These are phyloP conservation scores for Hyphodiscus sp. DNA, from an alignment of 2,329 filamentous ascomycete genomes.

Conservation along the genomic window DNA sequence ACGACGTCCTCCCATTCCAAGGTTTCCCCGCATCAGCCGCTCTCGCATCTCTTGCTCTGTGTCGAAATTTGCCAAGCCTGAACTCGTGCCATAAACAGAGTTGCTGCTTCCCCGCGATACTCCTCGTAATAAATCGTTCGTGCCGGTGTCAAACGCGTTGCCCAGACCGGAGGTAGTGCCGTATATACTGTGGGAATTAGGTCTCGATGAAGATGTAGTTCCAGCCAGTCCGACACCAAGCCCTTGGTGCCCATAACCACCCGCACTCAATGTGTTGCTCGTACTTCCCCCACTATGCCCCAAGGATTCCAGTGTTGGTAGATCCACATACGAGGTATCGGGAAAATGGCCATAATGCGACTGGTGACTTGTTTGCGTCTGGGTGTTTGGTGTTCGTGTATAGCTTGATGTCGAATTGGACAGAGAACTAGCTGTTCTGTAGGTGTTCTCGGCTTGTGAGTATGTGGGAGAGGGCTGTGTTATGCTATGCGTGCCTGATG, in stretches of 20 bases:
- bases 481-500: constrained; percentile 19
- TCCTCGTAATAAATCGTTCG: constrained; percentile 15
- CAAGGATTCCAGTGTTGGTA: constrained; percentile 27
- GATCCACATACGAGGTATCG: constrained; percentile 26
- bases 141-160: constrained; percentile 10
- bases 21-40: constrained; percentile 15
- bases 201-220: constrained; percentile 2
- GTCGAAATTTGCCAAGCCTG: constrained; percentile 19
- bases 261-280: constrained; percentile 4
- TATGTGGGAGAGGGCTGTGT: constrained; percentile 27
- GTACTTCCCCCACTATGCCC: constrained; percentile 17
- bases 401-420: constrained; percentile 25
- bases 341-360: constrained; percentile 25
- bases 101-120: constrained; percentile 17
- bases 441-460: constrained; percentile 24
- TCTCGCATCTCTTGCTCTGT: constrained; percentile 23
- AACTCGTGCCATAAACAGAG: constrained; percentile 18
- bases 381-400: constrained; percentile 19
- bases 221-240: constrained; percentile 7
- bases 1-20: constrained; percentile 13
- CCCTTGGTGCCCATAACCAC: constrained; percentile 9
- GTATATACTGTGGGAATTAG: constrained; percentile 8
- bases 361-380: constrained; percentile 25
- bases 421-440: constrained; percentile 27
- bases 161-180: constrained; percentile 15